phyloP scores from a whole-genome alignment of 768 basidiomycete species.

The Lactifluus rugatus region DNA sequence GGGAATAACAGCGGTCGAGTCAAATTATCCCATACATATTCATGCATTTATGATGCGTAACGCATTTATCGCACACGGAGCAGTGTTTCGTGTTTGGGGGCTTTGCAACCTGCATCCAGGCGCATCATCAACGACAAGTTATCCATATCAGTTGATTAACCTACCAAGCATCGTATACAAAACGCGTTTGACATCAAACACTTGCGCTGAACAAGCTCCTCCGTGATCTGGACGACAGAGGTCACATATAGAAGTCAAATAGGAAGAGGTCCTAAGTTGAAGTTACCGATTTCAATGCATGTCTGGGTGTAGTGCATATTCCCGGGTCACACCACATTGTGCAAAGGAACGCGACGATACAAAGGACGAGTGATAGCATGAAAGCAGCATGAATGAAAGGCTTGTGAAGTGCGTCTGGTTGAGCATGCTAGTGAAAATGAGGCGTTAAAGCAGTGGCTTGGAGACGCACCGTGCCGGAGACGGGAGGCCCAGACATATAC shows the following conservation, averaged over 20 bases:
- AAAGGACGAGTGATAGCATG: background rate
- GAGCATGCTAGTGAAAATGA: background rate
- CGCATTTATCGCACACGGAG: constrained; percentile 4
- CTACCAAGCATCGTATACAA: constrained; percentile 1
- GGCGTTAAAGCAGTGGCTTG: background rate
- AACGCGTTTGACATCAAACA: background rate
- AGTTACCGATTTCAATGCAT: background rate
- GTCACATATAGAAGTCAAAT: background rate
- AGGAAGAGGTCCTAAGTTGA: background rate
- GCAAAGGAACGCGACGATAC: background rate
- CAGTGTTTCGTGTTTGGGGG: background rate
- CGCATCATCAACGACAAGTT: background rate
- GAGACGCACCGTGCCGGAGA: background rate
- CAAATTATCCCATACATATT: background rate
- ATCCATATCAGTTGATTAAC: background rate
- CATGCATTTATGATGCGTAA: background rate
- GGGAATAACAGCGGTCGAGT: background rate
- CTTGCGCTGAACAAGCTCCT: background rate
- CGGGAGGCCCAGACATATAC: constrained; percentile 4
- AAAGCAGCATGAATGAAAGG: background rate
- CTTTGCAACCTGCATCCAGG: background rate
- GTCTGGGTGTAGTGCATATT: background rate
- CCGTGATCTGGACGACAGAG: background rate
- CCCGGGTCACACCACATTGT: background rate
- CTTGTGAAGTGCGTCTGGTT: background rate